phyloP scores from a whole-genome alignment of 2,329 filamentous ascomycete species.

The Phaeosphaeria sp. region DNA sequence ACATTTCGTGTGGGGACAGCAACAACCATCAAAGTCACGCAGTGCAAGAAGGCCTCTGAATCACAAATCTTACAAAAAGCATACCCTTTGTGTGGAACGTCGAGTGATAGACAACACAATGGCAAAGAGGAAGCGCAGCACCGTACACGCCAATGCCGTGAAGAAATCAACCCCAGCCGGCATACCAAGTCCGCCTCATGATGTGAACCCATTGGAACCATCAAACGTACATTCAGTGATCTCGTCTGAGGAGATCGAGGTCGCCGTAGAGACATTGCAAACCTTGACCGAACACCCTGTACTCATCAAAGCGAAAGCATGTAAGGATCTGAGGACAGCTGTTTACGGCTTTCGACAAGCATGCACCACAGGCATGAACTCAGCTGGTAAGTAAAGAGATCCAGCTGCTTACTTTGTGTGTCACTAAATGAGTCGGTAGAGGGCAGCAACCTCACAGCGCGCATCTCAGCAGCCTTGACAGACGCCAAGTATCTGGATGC shows the following conservation, averaged over 20 bases:
- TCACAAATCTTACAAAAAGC: neutral
- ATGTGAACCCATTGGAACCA: slow-evolving; percentile 46
- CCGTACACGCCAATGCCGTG: slow-evolving; percentile 21
- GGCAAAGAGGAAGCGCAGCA: slow-evolving; percentile 39
- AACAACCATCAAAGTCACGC: neutral
- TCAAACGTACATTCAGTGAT: slow-evolving; percentile 61
- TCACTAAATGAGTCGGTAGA: slow-evolving; percentile 40
- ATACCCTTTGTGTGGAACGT: neutral
- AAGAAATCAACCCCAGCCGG: slow-evolving; percentile 29
- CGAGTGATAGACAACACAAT: slow-evolving; percentile 10
- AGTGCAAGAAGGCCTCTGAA: neutral
- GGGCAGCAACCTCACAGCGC: slow-evolving; percentile 68
- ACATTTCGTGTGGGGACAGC: neutral
- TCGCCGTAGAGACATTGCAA: slow-evolving; percentile 69
- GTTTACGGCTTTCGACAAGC: slow-evolving; percentile 74
- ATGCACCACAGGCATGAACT: slow-evolving; percentile 70
- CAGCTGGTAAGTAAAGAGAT: slow-evolving; percentile 51
- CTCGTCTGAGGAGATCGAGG: slow-evolving; percentile 71
- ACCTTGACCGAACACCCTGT: slow-evolving; percentile 65
- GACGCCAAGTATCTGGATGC: slow-evolving; percentile 72
- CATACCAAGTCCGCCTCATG: slow-evolving; percentile 37
- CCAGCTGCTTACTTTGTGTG: neutral
- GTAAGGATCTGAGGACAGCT: slow-evolving; percentile 69
- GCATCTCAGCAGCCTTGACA: slow-evolving; percentile 69
- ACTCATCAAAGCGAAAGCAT: slow-evolving; percentile 72